Conservation (phyloP, 2,329 filamentous ascomycete genomes). For the Colletotrichum horii region DNA sequence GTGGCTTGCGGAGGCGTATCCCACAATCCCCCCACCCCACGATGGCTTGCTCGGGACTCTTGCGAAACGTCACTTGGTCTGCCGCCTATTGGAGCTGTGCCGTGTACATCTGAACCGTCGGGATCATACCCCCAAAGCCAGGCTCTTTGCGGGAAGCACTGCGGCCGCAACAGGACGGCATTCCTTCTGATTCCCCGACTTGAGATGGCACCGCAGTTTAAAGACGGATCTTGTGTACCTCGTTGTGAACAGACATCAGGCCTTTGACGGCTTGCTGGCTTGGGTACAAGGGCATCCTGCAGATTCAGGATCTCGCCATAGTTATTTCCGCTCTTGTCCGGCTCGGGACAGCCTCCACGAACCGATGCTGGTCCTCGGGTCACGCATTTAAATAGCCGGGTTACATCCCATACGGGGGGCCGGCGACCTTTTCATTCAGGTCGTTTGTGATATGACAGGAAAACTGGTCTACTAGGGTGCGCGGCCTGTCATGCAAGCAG, state of each 20-base stretch:
- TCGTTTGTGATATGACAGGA: background rate
- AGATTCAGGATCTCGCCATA: background rate
- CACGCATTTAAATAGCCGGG: background rate
- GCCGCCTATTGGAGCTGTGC: background rate
- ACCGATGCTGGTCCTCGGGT: background rate
- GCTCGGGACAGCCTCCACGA: background rate
- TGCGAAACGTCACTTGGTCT: background rate
- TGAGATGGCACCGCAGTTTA: background rate
- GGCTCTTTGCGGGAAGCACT: background rate
- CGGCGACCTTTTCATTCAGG: background rate
- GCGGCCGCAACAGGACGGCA: background rate
- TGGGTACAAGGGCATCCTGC: background rate
- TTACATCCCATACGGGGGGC: background rate
- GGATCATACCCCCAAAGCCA: background rate
- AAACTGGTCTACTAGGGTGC: background rate
- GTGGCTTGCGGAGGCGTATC: background rate
- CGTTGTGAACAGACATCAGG: background rate
- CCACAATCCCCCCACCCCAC: background rate
- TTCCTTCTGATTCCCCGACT: background rate
- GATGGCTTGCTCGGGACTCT: background rate
- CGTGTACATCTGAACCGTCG: background rate
- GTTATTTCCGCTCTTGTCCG: background rate
- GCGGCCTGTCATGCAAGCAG: background rate
- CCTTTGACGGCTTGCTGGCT: background rate
- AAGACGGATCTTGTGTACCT: background rate